Evolutionary conservation across 176 grass and related monocot genomes (phyloP).

Genomic region (Panicum miliaceum): DNA sequence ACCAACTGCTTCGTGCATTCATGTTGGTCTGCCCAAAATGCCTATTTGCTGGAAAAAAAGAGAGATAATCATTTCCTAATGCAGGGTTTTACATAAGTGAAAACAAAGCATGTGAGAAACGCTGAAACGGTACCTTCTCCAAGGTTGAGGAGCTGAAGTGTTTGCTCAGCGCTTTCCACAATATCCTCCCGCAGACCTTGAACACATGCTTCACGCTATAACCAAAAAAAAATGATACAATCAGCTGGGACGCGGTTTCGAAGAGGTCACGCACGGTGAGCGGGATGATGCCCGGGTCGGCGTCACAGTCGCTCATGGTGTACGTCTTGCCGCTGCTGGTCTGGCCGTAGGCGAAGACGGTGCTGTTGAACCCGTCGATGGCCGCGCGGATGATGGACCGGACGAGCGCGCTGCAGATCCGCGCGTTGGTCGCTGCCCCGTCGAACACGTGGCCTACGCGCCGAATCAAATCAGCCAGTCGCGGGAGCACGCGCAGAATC

Average conservation of each 20-base stretch:
- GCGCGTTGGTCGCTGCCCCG: conserved; percentile 55
- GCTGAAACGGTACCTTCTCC: conserved; percentile 64
- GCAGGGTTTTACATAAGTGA: not conserved
- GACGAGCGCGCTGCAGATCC: conserved; percentile 65
- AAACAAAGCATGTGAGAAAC: conserved; percentile 21
- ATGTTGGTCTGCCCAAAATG: conserved; percentile 98
- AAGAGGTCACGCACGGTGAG: conserved; percentile 80
- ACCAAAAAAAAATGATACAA: not conserved
- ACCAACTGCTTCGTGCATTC: conserved; percentile 81
- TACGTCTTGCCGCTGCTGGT: conserved; percentile 97
- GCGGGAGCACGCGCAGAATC: no score
- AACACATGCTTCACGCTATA: conserved; percentile 76
- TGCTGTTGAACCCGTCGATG: conserved; percentile 86
- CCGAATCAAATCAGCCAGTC: not conserved
- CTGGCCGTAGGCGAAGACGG: conserved; percentile 92
- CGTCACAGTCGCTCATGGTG: conserved; percentile 76
- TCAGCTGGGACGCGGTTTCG: conserved; percentile 61
- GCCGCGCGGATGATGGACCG: conserved; percentile 62
- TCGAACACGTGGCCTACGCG: conserved; percentile 80
- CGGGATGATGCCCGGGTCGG: conserved; percentile 77
- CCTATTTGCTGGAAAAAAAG: conserved; percentile 67
- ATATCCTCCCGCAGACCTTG: conserved; percentile 75
- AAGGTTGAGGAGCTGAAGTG: conserved; percentile 75
- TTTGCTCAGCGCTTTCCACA: conserved; percentile 73
- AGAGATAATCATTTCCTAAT: not conserved